Conservation (phyloP, 2,329 filamentous ascomycete species). For the Zymoseptoria pseudotritici region DNA sequence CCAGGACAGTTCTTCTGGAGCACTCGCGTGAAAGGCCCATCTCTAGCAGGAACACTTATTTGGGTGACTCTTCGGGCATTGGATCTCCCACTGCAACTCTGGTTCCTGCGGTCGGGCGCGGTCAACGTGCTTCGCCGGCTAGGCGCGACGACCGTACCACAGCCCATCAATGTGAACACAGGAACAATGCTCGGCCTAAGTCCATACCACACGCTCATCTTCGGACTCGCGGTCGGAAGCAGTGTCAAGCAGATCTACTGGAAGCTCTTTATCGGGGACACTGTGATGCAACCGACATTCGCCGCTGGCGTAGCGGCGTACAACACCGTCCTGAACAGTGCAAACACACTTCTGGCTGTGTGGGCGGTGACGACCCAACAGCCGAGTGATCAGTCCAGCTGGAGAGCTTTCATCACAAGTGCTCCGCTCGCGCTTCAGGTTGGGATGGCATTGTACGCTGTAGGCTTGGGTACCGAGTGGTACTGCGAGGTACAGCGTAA, state of each 20-base stretch:
- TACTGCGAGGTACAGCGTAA: constrained; percentile 23
- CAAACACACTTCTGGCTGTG: constrained; percentile 19
- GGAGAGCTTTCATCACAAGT: constrained; percentile 6
- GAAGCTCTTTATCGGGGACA: constrained; percentile 17
- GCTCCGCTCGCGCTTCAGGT: constrained; percentile 6
- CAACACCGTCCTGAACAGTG: constrained; percentile 19
- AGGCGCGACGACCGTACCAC: constrained; percentile 1
- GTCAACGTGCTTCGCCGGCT: constrained; percentile 1
- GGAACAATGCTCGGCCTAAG: constrained; percentile 13
- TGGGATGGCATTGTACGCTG: constrained; percentile 13
- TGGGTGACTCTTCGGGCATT: constrained; percentile 13
- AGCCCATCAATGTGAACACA: not conserved
- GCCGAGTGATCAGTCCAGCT: constrained; percentile 5
- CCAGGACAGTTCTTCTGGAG: constrained; percentile 5
- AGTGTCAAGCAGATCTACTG: constrained; percentile 24
- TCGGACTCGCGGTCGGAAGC: constrained; percentile 17
- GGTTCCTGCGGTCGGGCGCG: constrained; percentile 11
- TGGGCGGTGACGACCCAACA: constrained; percentile 17
- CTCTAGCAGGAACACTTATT: constrained; percentile 11
- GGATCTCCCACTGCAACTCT: constrained; percentile 19
- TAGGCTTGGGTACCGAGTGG: constrained; percentile 20
- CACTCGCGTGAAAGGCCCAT: constrained; percentile 3
- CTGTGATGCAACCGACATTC: constrained; percentile 12
- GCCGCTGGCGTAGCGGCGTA: constrained; percentile 13
- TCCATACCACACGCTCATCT: constrained; percentile 19